Evolutionary conservation across 2,329 filamentous ascomycete genomes (phyloP).

Genomic region (Aspergillus puulaauensis): DNA sequence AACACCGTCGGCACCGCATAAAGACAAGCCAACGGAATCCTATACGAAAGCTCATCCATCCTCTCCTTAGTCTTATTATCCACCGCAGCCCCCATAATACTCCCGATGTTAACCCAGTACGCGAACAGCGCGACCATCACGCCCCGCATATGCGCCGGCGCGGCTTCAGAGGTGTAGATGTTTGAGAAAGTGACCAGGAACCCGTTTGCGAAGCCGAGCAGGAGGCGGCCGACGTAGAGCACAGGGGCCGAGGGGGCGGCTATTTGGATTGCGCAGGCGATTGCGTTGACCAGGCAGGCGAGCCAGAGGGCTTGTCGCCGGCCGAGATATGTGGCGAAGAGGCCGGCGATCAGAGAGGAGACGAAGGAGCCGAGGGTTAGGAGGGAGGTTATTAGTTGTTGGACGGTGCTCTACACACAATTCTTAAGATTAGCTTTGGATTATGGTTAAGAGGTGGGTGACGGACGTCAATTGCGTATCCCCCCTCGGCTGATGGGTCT

Average conservation of each 20-base stretch:
- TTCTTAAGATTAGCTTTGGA: too few species aligned
- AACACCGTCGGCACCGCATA: constrained; percentile 25
- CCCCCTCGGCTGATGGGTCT: too few species aligned
- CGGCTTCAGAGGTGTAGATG: not conserved
- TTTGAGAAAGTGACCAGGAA: not conserved
- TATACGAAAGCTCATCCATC: constrained; percentile 23
- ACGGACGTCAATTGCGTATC: too few species aligned
- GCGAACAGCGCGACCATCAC: not conserved
- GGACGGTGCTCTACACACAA: not conserved
- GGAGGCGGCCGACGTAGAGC: not conserved
- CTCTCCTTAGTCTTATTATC: constrained; percentile 27
- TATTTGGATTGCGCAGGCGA: not conserved
- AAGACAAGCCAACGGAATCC: constrained; percentile 22
- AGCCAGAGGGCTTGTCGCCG: not conserved
- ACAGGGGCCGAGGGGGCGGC: not conserved
- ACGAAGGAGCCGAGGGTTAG: constrained; percentile 2
- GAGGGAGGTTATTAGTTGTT: constrained; percentile 5
- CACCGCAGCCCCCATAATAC: constrained; percentile 1
- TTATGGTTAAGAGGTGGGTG: too few species aligned
- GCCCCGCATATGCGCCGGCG: not conserved
- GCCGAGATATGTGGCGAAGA: not conserved
- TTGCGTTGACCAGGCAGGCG: not conserved
- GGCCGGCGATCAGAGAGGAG: not conserved
- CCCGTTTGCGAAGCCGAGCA: not conserved
- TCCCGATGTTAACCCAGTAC: constrained; percentile 5